Evolutionary conservation across 2,329 filamentous ascomycete genomes (phyloP), one percentile per base, ranked within the genome.

Genomic region (Anthostomella pinea): DNA sequence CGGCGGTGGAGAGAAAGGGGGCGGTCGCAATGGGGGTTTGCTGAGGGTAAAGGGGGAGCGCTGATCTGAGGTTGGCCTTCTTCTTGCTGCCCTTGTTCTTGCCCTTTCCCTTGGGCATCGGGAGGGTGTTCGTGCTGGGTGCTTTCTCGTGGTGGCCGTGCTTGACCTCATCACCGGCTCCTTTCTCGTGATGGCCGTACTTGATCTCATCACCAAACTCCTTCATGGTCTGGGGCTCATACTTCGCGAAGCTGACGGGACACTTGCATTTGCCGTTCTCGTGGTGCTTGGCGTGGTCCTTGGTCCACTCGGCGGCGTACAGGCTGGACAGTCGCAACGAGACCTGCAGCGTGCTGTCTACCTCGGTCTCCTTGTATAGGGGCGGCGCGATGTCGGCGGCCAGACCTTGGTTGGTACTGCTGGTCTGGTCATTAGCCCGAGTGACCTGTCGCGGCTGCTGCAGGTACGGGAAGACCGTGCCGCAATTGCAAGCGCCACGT

Each of bases 281-380:
- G 46, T 70, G 67, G 4, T 60, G 55, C 13, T 43, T 39, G 8
- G 56, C 54, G 46, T 70, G 67, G 45, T 69, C 67, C 1, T 41
- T 40, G 3, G 57, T 41, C 66, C 66, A 70, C 43, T 70, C 67
- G 3, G 58, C 62, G 2, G 57, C 65, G 39, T 59, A 69, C n/a
- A 64, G 46, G 35, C 63, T 60, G 0, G 53, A 33, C 8, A 65
- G 49, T 1, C 65, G 61, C 21, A 65, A 47, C 0, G 54, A 28
- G 4, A 62, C 51, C 5, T 39, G 46, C 3, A 46, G 35, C 25
- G 19, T 29, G 11, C 46, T 37, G 6, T 32, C 37, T 5, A 41
- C 35, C 16, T 41, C 30, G 5, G 41, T 27, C 29, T 53, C 50
- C 20, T 48, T 28, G 24, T 46, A 52, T 2, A 54, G 23, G n/a